Conservation (phyloP, 208 protist species). For the Crithidia acanthocephali region DNA sequence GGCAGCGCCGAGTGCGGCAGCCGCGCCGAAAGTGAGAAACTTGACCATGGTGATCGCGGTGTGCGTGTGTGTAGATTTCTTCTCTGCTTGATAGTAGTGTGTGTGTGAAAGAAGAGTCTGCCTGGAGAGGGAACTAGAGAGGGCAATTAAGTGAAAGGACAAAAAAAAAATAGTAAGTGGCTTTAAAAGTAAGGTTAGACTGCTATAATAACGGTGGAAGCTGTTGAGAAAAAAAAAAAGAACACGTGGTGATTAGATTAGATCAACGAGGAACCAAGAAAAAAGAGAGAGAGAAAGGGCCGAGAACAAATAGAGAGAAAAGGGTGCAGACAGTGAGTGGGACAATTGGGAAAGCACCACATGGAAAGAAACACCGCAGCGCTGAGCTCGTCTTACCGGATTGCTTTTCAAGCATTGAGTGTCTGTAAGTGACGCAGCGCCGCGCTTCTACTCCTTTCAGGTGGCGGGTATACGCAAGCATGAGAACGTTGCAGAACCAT, state of each 20-base stretch:
- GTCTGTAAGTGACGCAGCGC: too few relatives aligned
- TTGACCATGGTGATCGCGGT: slow-evolving; percentile 36
- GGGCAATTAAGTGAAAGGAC: neutral
- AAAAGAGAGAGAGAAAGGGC: slow-evolving; percentile 10
- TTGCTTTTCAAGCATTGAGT: too few relatives aligned
- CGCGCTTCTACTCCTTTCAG: too few relatives aligned
- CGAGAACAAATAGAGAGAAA: neutral
- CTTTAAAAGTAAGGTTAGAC: neutral
- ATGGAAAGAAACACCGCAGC: too few relatives aligned
- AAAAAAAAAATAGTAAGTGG: neutral
- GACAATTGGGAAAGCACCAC: too few relatives aligned
- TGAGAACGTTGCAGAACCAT: too few relatives aligned
- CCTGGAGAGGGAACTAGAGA: neutral
- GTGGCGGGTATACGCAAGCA: too few relatives aligned
- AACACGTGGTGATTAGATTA: neutral
- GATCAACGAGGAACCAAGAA: too few relatives aligned
- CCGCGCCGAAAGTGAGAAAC: slow-evolving; percentile 63
- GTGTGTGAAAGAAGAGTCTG: too few relatives aligned
- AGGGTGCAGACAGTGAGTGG: neutral
- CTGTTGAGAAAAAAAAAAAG: neutral
- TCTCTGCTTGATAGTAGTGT: too few relatives aligned
- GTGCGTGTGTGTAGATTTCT: neutral
- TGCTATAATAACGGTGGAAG: neutral
- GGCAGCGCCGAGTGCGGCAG: slow-evolving; percentile 63
- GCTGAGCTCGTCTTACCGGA: too few relatives aligned